Evolutionary conservation across 257 asterid species (phyloP).

Genomic region (Striga asiatica): DNA sequence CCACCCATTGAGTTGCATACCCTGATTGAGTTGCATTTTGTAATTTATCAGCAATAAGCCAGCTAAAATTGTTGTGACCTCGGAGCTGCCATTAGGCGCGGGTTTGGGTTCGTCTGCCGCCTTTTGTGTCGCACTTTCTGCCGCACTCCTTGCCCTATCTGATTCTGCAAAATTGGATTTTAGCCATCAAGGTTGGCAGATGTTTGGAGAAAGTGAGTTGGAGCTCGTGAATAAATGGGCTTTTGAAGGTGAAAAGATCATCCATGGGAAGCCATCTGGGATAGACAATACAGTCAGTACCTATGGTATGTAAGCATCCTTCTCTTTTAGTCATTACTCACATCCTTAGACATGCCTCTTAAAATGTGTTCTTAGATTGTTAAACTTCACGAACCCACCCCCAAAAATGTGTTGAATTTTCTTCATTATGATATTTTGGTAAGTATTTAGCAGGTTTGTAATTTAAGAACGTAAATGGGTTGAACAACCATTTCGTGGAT

Average conservation of each 20-base stretch:
- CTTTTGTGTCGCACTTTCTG: constrained; percentile 78
- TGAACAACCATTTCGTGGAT: neutral
- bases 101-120: constrained; percentile 99
- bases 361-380: constrained; percentile 4
- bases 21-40: constrained; percentile 16
- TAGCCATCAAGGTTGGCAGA: constrained; percentile 87
- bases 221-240: constrained; percentile 96
- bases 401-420: neutral
- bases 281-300: constrained; percentile 98
- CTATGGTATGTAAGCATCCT: constrained; percentile 48
- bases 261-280: constrained; percentile 98
- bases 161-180: constrained; percentile 56
- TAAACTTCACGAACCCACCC: neutral
- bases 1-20: too few species aligned
- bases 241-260: constrained; percentile 86
- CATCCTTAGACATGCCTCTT: neutral
- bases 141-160: constrained; percentile 71
- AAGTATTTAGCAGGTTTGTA: neutral
- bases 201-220: constrained; percentile 55
- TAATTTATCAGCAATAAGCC: constrained; percentile 58
- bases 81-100: constrained; percentile 94
- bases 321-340: neutral
- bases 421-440: neutral
- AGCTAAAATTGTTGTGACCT: constrained; percentile 63
- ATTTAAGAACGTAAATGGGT: neutral